Conservation (phyloP, 768 basidiomycete genomes). For the Suillus clintonianus region DNA sequence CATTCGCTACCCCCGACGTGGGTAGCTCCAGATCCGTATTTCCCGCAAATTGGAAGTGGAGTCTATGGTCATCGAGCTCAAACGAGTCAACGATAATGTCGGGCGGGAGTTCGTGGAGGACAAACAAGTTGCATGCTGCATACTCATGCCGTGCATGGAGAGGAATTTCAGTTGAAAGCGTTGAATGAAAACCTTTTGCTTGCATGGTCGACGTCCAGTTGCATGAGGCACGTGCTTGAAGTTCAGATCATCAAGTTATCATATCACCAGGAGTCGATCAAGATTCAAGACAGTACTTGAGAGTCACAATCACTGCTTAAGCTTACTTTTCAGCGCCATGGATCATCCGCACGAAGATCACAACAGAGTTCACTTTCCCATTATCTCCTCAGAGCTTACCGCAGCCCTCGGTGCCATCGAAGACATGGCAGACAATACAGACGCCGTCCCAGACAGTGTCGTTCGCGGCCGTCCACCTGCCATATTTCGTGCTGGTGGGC, state of each 20-base stretch:
- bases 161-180: slow-evolving; percentile 22
- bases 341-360: slow-evolving; percentile 16
- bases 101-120: slow-evolving; percentile 39
- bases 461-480: slow-evolving; percentile 44
- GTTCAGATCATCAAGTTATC: not conserved
- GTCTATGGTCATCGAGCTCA: slow-evolving; percentile 38
- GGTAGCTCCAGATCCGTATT: slow-evolving; percentile 46
- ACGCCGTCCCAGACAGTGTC: slow-evolving; percentile 14
- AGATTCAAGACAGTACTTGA: no score
- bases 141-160: slow-evolving; percentile 9
- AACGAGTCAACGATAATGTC: slow-evolving; percentile 46
- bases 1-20: slow-evolving; percentile 33
- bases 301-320: not conserved
- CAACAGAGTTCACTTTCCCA: slow-evolving; percentile 15
- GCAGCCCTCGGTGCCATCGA: slow-evolving; percentile 21
- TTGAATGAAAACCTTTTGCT: slow-evolving; percentile 33
- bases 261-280: not conserved
- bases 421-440: slow-evolving; percentile 23
- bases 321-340: not conserved
- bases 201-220: slow-evolving; percentile 14
- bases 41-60: slow-evolving; percentile 38
- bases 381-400: slow-evolving; percentile 8
- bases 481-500: slow-evolving; percentile 72
- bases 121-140: slow-evolving; percentile 30
- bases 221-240: not conserved